Evolutionary conservation across 768 basidiomycete species (phyloP).

Genomic region (Lactarius psammicola): DNA sequence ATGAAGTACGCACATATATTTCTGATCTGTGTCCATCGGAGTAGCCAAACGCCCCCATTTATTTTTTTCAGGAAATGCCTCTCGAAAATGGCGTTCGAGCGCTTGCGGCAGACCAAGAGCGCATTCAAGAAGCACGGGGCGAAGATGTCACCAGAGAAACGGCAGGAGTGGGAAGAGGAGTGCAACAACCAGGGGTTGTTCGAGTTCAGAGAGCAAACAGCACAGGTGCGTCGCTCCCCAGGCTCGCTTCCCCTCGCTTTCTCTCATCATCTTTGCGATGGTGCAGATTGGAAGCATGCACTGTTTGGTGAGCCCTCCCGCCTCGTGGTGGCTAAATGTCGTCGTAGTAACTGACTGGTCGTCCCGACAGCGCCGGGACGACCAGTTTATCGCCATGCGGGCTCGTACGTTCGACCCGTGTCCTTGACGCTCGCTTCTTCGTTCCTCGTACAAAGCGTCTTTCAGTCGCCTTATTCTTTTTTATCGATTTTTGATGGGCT

Average conservation of each 20-base stretch:
- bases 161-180: not conserved
- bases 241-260: not conserved
- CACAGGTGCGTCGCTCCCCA: conserved; percentile 1
- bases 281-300: conserved; percentile 9
- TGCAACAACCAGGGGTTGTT: not conserved
- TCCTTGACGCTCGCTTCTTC: not conserved
- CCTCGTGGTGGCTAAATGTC: not conserved
- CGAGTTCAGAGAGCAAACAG: conserved; percentile 2
- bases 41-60: not conserved
- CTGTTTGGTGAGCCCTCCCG: conserved; percentile 5
- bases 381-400: conserved; percentile 2
- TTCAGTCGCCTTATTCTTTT: not conserved
- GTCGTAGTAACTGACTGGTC: not conserved
- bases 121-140: not conserved
- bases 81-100: conserved; percentile 7
- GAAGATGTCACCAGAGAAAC: not conserved
- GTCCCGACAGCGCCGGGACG: conserved; percentile 1
- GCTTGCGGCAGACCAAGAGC: not conserved
- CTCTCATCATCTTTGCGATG: not conserved
- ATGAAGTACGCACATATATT: conserved; percentile 10
- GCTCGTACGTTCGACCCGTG: not conserved
- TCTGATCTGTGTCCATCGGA: not conserved
- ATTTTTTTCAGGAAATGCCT: not conserved
- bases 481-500: not conserved
- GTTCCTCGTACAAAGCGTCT: not conserved